Evolutionary conservation across 495 filamentous ascomycete genomes (phyloP).

Genomic region (Monascus purpureus): DNA sequence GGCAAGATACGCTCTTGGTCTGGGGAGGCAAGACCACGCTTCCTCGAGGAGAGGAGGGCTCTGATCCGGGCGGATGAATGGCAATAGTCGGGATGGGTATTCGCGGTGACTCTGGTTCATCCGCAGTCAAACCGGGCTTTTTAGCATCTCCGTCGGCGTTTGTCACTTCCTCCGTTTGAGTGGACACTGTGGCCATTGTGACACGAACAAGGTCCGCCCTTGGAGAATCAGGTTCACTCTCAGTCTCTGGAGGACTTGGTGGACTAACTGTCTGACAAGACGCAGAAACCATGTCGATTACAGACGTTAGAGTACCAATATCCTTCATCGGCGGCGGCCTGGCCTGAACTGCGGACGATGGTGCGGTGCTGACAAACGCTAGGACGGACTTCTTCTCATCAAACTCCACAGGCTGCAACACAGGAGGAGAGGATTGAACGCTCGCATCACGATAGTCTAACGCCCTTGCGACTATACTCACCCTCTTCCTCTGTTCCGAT

Average conservation of each 20-base stretch:
- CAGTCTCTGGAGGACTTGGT: slow-evolving; percentile 54
- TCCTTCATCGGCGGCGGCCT: slow-evolving; percentile 12
- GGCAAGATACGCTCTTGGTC: slow-evolving; percentile 46
- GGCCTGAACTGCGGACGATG: background rate
- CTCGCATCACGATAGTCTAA: slow-evolving; percentile 55
- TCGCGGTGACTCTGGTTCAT: slow-evolving; percentile 8
- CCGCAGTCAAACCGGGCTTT: slow-evolving; percentile 6
- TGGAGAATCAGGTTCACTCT: slow-evolving; percentile 30
- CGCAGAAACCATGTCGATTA: slow-evolving; percentile 49
- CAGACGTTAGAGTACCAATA: slow-evolving; percentile 15
- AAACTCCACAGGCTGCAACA: slow-evolving; percentile 41
- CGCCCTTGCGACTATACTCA: slow-evolving; percentile 4
- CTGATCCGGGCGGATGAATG: slow-evolving; percentile 49
- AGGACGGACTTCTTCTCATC: background rate
- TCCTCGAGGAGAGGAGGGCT: slow-evolving; percentile 47
- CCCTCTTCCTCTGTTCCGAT: slow-evolving; percentile 6
- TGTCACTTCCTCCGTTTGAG: slow-evolving; percentile 47
- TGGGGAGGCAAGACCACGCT: slow-evolving; percentile 49
- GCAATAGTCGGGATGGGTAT: slow-evolving; percentile 47
- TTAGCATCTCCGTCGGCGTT: slow-evolving; percentile 5
- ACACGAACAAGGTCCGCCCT: slow-evolving; percentile 6
- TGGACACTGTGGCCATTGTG: slow-evolving; percentile 42
- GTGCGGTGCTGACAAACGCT: background rate
- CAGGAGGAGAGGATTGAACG: slow-evolving; percentile 69
- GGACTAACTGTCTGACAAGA: slow-evolving; percentile 59